Base-by-base conservation (phyloP, 257 asterid species). In the Catharanthus roseus region DNA sequence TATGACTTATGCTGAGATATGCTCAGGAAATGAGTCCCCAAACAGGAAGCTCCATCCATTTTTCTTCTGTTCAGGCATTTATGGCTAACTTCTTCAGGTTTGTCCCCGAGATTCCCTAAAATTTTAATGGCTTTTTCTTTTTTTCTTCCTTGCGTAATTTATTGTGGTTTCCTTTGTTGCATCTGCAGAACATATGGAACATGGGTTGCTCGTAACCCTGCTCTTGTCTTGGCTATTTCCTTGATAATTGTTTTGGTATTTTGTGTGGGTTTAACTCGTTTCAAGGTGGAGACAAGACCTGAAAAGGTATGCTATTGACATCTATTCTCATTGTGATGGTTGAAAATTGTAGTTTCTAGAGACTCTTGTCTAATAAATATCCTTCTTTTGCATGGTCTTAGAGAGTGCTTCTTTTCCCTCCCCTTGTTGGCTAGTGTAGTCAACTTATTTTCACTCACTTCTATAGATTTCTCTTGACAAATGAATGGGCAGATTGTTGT, bases 171-270 rank as follows among this genome's bases (percentile, higher is more conserved):
- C 45, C 77, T 71, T 58, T 68, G 60, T 57, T 31, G 51, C 66
- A 67, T 75, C 83, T 80, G 75, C 95, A 93, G 99, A 97, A 85
- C 82, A 85, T 95, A 91, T 62, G 97, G 99, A 68, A 91, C 99
- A 69, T 89, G 96, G 97, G 99, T 95, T 79, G 99, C 99, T 55
- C 85, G 97, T 82, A 84, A 95, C 84, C 96, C 97, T n/a, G 34
- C 76, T 69, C 91, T 89, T 72, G 96, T 95, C 33, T 77, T 95
- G 84, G 88, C 91, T 78, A 88, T 91, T 10, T 95, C 99, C 5
- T 77, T 91, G 80, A 83, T 76, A 60, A 53, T 89, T 36, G 92
- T 95, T 81, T 82, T 88, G 65, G 77, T 87, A 79, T 96, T 91
- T 72, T 95, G 97, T 89, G 77, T 95, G 57, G 97, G 99, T 74